Evolutionary conservation across 2,329 filamentous ascomycete species (phyloP).

Genomic region (Aspergillus sp.): DNA sequence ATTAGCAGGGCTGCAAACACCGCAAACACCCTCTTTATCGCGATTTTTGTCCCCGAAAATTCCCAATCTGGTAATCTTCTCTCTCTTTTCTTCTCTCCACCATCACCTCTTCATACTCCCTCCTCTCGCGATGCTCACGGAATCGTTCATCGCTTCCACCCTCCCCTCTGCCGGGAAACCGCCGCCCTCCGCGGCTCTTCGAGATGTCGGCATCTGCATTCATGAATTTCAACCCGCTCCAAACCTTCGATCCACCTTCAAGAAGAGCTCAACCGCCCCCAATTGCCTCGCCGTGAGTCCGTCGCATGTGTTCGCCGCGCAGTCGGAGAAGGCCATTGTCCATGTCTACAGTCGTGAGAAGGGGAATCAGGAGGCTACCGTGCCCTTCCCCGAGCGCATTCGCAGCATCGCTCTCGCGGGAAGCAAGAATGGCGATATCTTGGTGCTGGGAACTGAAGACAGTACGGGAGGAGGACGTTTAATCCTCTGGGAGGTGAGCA

Average conservation of each 20-base stretch:
- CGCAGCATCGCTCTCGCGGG: conserved; percentile 71
- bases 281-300: conserved; percentile 78
- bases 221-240: conserved; percentile 78
- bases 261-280: conserved; percentile 81
- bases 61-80: background rate
- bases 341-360: conserved; percentile 86
- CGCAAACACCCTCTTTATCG: conserved; percentile 32
- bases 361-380: conserved; percentile 81
- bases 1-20: conserved; percentile 26
- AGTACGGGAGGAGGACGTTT: conserved; percentile 65
- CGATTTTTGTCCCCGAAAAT: conserved; percentile 22
- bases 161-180: conserved; percentile 38
- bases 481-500: conserved; percentile 82
- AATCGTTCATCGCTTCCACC: conserved; percentile 48
- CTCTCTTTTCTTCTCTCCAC: background rate
- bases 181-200: conserved; percentile 50
- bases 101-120: conserved; percentile 35
- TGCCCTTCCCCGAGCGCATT: conserved; percentile 86
- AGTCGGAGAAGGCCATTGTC: conserved; percentile 85
- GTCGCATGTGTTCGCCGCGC: conserved; percentile 86
- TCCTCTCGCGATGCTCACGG: conserved; percentile 45
- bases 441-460: conserved; percentile 72
- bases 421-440: conserved; percentile 58
- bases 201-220: conserved; percentile 84
- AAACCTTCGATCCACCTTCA: conserved; percentile 75